Base-by-base conservation (phyloP, 805 yeast genomes). In the Candida tammaniensis region DNA sequence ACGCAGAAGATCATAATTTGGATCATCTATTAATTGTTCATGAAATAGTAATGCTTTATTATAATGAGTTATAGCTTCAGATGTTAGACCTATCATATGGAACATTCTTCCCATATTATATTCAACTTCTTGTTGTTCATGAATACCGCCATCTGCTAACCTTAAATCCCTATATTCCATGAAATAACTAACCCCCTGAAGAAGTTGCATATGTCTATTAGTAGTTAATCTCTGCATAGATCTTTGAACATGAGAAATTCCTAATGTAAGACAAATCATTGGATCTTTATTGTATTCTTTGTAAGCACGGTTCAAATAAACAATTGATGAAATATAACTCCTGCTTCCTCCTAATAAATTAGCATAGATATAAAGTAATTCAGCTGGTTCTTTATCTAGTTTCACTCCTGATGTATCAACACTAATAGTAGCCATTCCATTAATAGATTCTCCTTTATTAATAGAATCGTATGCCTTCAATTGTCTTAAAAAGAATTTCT, bases 181-280 rank as follows among this genome's bases (percentile, higher is more conserved):
- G 40, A 93, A 54, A 49, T 76, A 88, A 36, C 89, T 78, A 30
- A 93, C 61, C 0, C 96, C 97, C 51, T 93, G 97, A 1, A 93
- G 62, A 15, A 93, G 68, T 52, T 89, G 97, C 38, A 84, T 70
- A 51, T 91, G 96, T 36, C 97, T 76, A 55, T 87, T 86, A 5
- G 80, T 71, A 4, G 95, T 82, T 39, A 86, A 78, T 42, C 98
- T 70, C 58, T 93, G 98, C 80, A 89, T 82, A 0, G 97, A 84
- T 27, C 98, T 72, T 48, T 91, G 96, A 16, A 89, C 64, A 58
- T 88, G 89, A 0, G 89, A 79, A 25, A 93, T 57, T 0, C 93
- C 97, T 28, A 85, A 65, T 23, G 83, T 59, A 17, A 93, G 66
- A 40, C 86, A 72, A 2, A 93, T 65, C 65, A 87, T 75, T 1